A percentile compares a stretch with the other conserved stretches of the same genome.
phyloP scores from a whole-genome alignment of 1,139 yeast species.

The Eremothecium cymbalariae region DNA sequence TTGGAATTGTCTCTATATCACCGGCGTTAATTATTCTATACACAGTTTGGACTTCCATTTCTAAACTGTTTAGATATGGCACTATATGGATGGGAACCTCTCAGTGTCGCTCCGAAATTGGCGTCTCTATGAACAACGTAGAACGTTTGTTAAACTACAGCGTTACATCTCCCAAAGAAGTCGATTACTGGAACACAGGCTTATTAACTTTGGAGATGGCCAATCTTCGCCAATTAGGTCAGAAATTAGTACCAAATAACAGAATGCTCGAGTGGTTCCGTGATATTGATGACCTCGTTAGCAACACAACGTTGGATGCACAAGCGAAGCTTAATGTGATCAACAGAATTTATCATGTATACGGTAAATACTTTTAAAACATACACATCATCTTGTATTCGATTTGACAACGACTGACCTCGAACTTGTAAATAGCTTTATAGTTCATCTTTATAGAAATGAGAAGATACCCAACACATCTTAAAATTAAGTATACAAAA shows the following conservation, averaged over 20 bases:
- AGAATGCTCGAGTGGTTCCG: constrained; percentile 44
- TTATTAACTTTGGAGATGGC: constrained; percentile 50
- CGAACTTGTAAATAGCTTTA: too few species aligned
- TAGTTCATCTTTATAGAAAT: too few species aligned
- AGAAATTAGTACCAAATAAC: constrained; percentile 40
- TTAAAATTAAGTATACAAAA: background rate
- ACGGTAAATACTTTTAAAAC: constrained; percentile 32
- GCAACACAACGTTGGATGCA: constrained; percentile 30
- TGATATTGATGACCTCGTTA: constrained; percentile 47
- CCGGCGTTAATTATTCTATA: constrained; percentile 58
- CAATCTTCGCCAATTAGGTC: constrained; percentile 44
- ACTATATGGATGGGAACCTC: constrained; percentile 22
- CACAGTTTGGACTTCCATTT: constrained; percentile 10
- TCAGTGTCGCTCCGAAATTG: constrained; percentile 31
- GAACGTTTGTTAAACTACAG: constrained; percentile 42
- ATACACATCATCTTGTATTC: background rate
- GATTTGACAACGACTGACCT: too few species aligned
- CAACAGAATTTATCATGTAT: constrained; percentile 49
- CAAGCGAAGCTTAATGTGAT: constrained; percentile 39
- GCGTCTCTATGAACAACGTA: constrained; percentile 47
- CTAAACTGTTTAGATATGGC: constrained; percentile 21
- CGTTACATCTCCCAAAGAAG: constrained; percentile 14
- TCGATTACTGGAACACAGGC: constrained; percentile 34
- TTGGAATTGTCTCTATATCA: constrained; percentile 81
- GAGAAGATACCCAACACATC: too few species aligned